Evolutionary conservation across 176 grass and related monocot genomes (phyloP).

Genomic region (Aegilops longissima): DNA sequence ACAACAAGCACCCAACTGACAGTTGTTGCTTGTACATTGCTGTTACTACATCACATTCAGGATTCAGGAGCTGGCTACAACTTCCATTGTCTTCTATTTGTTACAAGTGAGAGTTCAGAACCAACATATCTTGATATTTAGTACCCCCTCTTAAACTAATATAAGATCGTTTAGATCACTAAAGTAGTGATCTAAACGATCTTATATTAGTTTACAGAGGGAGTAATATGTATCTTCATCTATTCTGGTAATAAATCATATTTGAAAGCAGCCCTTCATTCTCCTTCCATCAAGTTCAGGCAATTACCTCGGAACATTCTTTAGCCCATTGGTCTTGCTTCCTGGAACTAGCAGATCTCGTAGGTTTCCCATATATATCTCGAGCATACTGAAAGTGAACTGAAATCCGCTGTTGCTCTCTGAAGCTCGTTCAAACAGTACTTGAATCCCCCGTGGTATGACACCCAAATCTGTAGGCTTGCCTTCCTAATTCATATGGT

Average conservation of each 20-base stretch:
- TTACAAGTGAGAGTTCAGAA: background rate
- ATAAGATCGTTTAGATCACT: no score
- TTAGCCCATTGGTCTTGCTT: slow-evolving; percentile 45
- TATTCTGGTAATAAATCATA: background rate
- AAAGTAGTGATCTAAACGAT: no score
- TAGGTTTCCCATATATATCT: slow-evolving; percentile 96
- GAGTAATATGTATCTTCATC: background rate
- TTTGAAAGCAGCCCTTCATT: slow-evolving; percentile 2
- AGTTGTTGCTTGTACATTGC: background rate
- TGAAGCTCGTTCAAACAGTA: slow-evolving; percentile 65
- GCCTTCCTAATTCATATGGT: slow-evolving; percentile 70
- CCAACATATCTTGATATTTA: background rate
- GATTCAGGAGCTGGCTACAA: background rate
- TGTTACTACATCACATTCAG: background rate
- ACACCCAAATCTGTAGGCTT: slow-evolving; percentile 53
- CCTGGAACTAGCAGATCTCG: slow-evolving; percentile 72
- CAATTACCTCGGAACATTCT: slow-evolving; percentile 69
- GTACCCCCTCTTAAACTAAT: no score
- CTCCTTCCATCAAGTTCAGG: slow-evolving; percentile 21
- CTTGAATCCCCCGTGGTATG: slow-evolving; percentile 78
- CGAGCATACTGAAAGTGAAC: slow-evolving; percentile 97
- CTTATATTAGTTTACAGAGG: no score
- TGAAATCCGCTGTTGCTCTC: slow-evolving; percentile 66
- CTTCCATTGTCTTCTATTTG: background rate
- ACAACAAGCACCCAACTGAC: background rate